phyloP scores from a whole-genome alignment of 371 early-diverging fungal species.

The Parasitella parasitica region DNA sequence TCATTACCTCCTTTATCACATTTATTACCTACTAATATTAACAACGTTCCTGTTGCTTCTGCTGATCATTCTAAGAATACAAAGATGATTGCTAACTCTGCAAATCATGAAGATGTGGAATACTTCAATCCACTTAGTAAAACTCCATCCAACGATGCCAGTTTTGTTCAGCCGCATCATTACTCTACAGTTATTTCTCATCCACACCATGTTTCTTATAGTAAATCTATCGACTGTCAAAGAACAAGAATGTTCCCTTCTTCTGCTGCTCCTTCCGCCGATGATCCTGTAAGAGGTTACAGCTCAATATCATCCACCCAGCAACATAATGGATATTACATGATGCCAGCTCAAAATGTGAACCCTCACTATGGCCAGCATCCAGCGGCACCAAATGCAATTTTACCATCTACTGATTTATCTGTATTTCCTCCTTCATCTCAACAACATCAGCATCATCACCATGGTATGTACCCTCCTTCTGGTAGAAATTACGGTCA shows the following conservation, averaged over 20 bases:
- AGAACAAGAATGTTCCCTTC: background rate
- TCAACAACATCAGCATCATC: background rate
- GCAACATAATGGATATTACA: background rate
- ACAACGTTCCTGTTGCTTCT: background rate
- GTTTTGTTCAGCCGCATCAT: background rate
- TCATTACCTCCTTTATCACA: conserved; percentile 50
- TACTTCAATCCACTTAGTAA: conserved; percentile 3
- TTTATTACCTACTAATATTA: conserved; percentile 28
- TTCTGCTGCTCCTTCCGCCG: background rate
- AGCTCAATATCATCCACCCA: background rate
- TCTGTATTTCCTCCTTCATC: background rate
- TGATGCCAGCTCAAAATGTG: background rate
- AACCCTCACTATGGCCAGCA: background rate
- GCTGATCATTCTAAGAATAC: background rate
- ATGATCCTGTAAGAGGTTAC: background rate
- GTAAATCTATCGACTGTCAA: conserved; percentile 1
- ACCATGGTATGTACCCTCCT: background rate
- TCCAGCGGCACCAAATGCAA: background rate
- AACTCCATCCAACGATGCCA: background rate
- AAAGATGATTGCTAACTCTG: background rate
- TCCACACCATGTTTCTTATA: background rate
- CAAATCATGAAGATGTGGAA: background rate
- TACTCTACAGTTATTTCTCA: background rate
- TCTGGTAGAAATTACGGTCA: background rate
- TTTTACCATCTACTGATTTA: conserved; percentile 1